Conservation (phyloP, 2,329 filamentous ascomycete species). For the Torrubiellomyces zombiae region DNA sequence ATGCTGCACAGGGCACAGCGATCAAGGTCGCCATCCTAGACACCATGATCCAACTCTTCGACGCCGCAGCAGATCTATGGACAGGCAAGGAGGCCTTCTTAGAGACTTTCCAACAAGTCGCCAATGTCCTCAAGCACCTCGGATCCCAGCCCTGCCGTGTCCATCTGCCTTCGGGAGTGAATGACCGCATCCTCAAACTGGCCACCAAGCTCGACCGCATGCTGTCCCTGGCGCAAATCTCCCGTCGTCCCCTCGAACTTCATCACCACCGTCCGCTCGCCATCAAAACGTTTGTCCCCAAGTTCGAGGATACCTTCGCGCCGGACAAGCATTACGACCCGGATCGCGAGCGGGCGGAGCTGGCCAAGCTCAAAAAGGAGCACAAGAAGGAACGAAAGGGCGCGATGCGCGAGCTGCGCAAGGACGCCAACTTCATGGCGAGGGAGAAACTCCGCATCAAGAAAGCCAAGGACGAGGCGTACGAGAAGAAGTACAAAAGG, state of each 20-base stretch:
- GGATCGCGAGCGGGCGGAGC: constrained; percentile 73
- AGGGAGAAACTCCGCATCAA: constrained; percentile 81
- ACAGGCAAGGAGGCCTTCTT: constrained; percentile 53
- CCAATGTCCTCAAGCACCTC: constrained; percentile 44
- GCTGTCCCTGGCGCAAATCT: constrained; percentile 43
- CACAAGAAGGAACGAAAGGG: constrained; percentile 94
- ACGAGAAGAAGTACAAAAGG: constrained; percentile 91
- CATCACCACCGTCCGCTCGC: constrained; percentile 80
- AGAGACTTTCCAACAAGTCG: constrained; percentile 58
- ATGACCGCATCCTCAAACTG: constrained; percentile 23
- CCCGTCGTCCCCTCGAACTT: constrained; percentile 65
- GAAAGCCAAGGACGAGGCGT: constrained; percentile 81
- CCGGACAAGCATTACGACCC: constrained; percentile 96
- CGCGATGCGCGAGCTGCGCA: constrained; percentile 80
- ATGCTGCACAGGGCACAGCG: too few relatives aligned
- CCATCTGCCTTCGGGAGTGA: constrained; percentile 29
- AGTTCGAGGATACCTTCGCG: constrained; percentile 92
- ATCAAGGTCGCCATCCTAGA: constrained; percentile 42
- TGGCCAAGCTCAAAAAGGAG: constrained; percentile 71
- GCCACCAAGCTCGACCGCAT: constrained; percentile 32
- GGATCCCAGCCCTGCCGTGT: constrained; percentile 30
- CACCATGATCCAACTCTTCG: constrained; percentile 48
- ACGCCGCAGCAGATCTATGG: constrained; percentile 58
- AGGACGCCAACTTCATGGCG: constrained; percentile 88
- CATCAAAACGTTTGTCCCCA: constrained; percentile 77